Percentiles rank a stretch among this genome's conserved stretches.
phyloP scores from a whole-genome alignment of 352 stramenopile genomes.

The Phytophthora cryptogea region DNA sequence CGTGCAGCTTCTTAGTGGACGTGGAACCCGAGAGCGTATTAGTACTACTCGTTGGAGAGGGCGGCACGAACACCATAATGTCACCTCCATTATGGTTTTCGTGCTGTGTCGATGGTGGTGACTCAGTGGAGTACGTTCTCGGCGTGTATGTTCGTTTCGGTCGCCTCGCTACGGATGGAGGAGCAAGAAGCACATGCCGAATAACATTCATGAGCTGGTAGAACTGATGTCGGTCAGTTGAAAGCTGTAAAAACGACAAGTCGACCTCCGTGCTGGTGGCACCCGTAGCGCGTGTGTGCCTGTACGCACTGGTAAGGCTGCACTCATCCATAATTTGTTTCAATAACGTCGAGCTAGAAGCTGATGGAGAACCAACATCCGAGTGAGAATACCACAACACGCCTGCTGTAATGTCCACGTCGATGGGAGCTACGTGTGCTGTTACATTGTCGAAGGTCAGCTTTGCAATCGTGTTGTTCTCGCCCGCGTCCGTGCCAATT shows the following conservation, averaged over 20 bases:
- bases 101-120: conserved; percentile 3
- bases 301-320: conserved; percentile 64
- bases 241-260: conserved; percentile 74
- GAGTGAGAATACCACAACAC: conserved; percentile 75
- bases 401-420: conserved; percentile 73
- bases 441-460: conserved; percentile 74
- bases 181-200: conserved; percentile 72
- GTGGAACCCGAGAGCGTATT: conserved; percentile 6
- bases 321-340: conserved; percentile 85
- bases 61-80: conserved; percentile 30
- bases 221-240: conserved; percentile 79
- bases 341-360: conserved; percentile 43
- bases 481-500: conserved; percentile 52
- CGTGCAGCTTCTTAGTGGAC: conserved; percentile 62
- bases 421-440: conserved; percentile 69
- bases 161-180: conserved; percentile 48
- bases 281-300: conserved; percentile 41
- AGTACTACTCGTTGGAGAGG: conserved; percentile 22
- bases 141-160: conserved; percentile 30
- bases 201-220: conserved; percentile 84
- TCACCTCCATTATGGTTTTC: conserved; percentile 32
- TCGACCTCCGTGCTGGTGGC: conserved; percentile 61
- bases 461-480: conserved; percentile 55
- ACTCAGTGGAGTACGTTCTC: conserved; percentile 15
- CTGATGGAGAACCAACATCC: conserved; percentile 6